Conservation (phyloP, 495 filamentous ascomycete genomes). For the Aspergillus kassunensis region DNA sequence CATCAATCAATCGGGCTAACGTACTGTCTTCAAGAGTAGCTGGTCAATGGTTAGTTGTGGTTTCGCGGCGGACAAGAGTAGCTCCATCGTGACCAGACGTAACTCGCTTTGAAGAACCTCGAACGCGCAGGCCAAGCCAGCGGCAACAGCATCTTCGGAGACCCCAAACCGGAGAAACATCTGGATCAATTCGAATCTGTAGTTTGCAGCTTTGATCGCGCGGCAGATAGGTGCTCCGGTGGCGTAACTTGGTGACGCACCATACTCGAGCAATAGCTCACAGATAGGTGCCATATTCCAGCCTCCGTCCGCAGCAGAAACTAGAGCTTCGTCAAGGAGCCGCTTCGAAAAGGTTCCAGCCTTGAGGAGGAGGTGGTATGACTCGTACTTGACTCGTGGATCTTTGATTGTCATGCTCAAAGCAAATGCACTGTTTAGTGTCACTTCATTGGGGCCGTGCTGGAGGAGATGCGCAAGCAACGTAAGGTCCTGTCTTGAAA, state of each 20-base stretch:
- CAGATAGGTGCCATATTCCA: slow-evolving; percentile 7
- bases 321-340: slow-evolving; percentile 8
- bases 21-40: slow-evolving; percentile 6
- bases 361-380: slow-evolving; percentile 3
- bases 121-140: slow-evolving; percentile 2
- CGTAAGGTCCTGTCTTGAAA: neutral
- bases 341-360: neutral
- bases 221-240: slow-evolving; percentile 3
- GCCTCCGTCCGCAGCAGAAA: neutral
- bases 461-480: slow-evolving; percentile 3
- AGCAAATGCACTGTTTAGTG: slow-evolving; percentile 5
- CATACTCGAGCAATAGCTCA: slow-evolving; percentile 4
- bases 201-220: slow-evolving; percentile 1
- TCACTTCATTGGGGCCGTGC: neutral
- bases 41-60: slow-evolving; percentile 5
- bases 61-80: neutral
- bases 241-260: slow-evolving; percentile 3
- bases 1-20: neutral
- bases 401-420: slow-evolving; percentile 1
- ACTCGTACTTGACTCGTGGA: neutral
- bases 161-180: slow-evolving; percentile 1
- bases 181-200: neutral
- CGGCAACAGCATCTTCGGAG: slow-evolving; percentile 4
- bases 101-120: neutral
- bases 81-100: slow-evolving; percentile 2